phyloP scores from a whole-genome alignment of 139 green algal species.

The Nannochloris sp. region DNA sequence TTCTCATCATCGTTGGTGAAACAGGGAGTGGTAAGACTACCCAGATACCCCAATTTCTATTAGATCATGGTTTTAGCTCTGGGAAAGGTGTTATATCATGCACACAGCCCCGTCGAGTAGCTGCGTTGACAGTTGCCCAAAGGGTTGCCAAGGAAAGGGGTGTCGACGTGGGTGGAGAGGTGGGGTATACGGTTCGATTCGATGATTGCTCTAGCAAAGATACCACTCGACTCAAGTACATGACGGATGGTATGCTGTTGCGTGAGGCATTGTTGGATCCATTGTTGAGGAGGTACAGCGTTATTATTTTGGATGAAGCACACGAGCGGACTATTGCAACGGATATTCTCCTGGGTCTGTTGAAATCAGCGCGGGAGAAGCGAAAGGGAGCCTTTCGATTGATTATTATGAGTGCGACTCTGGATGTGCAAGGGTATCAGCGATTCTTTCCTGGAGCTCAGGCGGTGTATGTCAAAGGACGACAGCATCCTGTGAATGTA shows the following conservation, averaged over 20 bases:
- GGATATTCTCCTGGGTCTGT: slow-evolving; percentile 86
- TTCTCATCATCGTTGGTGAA: slow-evolving; percentile 71
- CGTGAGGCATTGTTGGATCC: slow-evolving; percentile 83
- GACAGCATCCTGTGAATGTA: slow-evolving; percentile 66
- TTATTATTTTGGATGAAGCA: slow-evolving; percentile 92
- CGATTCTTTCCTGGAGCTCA: slow-evolving; percentile 62
- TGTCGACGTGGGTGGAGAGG: slow-evolving; percentile 26
- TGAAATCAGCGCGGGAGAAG: slow-evolving; percentile 60
- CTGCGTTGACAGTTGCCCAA: slow-evolving; percentile 94
- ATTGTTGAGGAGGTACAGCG: slow-evolving; percentile 59
- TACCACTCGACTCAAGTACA: slow-evolving; percentile 70
- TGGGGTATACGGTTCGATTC: slow-evolving; percentile 79
- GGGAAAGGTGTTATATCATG: slow-evolving; percentile 60
- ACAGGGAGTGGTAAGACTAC: slow-evolving; percentile 85
- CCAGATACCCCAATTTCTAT: slow-evolving; percentile 72
- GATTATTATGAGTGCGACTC: slow-evolving; percentile 92
- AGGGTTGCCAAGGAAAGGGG: slow-evolving; percentile 62
- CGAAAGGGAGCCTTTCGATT: slow-evolving; percentile 37
- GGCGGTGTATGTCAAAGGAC: slow-evolving; percentile 56
- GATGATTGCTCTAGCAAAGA: slow-evolving; percentile 53
- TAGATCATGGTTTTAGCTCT: slow-evolving; percentile 38
- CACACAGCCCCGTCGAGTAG: slow-evolving; percentile 93
- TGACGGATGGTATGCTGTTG: slow-evolving; percentile 95
- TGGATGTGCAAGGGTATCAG: slow-evolving; percentile 73
- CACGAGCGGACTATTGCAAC: slow-evolving; percentile 90